phyloP scores from a whole-genome alignment of 345 rosid genomes.

The Ceriops zippeliana region DNA sequence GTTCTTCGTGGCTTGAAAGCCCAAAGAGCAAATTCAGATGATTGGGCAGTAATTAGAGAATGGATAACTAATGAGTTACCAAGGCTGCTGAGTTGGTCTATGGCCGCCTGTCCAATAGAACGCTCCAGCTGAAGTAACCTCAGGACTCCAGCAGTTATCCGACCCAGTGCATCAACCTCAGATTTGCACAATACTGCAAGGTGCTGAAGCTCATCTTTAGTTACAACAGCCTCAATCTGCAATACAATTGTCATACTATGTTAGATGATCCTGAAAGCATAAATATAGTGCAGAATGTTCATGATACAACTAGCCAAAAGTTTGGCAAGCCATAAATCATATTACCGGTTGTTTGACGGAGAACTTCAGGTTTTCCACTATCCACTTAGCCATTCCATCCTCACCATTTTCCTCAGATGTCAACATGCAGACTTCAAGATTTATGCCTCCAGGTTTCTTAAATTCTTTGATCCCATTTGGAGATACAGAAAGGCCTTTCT shows the following conservation, averaged over 20 bases:
- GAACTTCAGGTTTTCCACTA: constrained; percentile 76
- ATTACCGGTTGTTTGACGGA: constrained; percentile 90
- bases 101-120: constrained; percentile 71
- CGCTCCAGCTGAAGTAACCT: constrained; percentile 79
- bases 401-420: constrained; percentile 47
- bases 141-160: constrained; percentile 81
- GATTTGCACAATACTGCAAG: constrained; percentile 75
- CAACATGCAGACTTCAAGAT: constrained; percentile 68
- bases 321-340: constrained; percentile 14
- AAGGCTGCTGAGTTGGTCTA: constrained; percentile 86
- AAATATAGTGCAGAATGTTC: constrained; percentile 6
- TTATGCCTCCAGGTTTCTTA: constrained; percentile 57
- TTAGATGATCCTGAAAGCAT: not conserved
- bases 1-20: too few relatives aligned
- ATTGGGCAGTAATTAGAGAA: too few relatives aligned
- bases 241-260: not conserved
- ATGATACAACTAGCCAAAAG: constrained; percentile 14
- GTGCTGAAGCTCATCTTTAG: constrained; percentile 85
- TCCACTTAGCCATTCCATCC: constrained; percentile 62
- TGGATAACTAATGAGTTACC: constrained; percentile 37
- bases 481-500: constrained; percentile 32
- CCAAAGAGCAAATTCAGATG: too few relatives aligned
- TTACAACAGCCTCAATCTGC: constrained; percentile 85
- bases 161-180: constrained; percentile 90
- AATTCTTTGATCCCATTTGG: constrained; percentile 59